Conservation (phyloP, 495 filamentous ascomycete genomes). For the Jackrogersella minutella region DNA sequence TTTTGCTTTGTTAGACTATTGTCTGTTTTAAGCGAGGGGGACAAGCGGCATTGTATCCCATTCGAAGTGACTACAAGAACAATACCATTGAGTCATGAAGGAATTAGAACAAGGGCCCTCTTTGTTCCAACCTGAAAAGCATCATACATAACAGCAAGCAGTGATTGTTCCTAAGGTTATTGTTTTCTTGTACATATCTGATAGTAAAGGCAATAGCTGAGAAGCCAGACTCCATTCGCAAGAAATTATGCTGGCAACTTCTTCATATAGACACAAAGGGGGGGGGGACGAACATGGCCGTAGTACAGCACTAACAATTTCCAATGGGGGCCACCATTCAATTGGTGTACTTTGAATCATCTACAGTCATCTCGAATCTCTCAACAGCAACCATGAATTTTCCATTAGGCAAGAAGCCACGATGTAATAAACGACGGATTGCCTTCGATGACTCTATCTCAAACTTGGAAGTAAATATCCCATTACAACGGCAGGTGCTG, state of each 20-base stretch:
- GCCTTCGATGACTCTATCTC: not conserved
- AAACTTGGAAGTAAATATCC: not conserved
- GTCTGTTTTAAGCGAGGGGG: too few species aligned
- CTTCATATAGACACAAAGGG: too few species aligned
- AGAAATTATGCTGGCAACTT: too few species aligned
- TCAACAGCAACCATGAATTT: not conserved
- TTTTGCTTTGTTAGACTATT: not conserved
- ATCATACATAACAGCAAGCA: not conserved
- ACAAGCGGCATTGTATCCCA: not conserved
- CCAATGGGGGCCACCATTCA: not conserved
- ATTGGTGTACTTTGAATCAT: not conserved
- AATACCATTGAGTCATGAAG: not conserved
- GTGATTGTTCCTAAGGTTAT: not conserved
- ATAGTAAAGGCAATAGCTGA: too few species aligned
- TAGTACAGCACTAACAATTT: not conserved
- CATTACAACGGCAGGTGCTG: not conserved
- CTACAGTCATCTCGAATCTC: not conserved
- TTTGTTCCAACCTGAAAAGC: not conserved
- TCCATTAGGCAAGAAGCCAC: not conserved
- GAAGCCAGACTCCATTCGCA: too few species aligned
- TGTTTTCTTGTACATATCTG: not conserved
- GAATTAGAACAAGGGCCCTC: not conserved
- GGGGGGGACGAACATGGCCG: too few species aligned
- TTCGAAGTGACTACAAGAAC: not conserved
- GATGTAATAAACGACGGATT: not conserved